Evolutionary conservation across 441 rosid species (phyloP), one percentile per base, ranked within the genome.

Genomic region (Populus hybrid): DNA sequence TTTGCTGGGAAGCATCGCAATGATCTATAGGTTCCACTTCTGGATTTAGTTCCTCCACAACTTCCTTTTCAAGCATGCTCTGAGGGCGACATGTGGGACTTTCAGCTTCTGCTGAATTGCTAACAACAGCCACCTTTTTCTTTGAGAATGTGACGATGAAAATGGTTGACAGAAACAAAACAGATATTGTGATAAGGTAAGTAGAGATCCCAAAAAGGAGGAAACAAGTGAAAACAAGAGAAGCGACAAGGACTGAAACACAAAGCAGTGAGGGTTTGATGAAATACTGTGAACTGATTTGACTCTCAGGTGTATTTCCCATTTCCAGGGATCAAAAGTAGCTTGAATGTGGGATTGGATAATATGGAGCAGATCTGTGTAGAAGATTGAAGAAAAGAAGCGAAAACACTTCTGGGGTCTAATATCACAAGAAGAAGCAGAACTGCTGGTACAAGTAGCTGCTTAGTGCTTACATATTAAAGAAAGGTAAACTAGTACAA

Each of bases 151-250:
- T 74, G 76, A 79, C n/a, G 3, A 82, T 30, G 71, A 78, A 81
- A 77, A 74, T 38, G 40, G 89, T 79, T 38, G 89, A 84, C 9
- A 83, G 77, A 69, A 82, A 35, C 87, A 87, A 42, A 77, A 84
- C 28, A 69, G 86, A 30, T 66, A 82, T 8, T 46, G 89, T 84
- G n/a, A 84, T 71, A 32, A 79, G 30, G 64, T 74, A 75, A 65
- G 70, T 36, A 82, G 71, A 83, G 75, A 78, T 42, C 16, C 84
- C 84, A 74, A 74, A 70, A 38, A 70, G 73, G 28, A 73, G 76
- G 64, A 80, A 81, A 77, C 76, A 64, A 80, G 80, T 72, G 21
- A 81, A 69, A 40, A 85, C 70, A 26, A 86, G 28, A 67, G 32
- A 78, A 77, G 86, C 77, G 72, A 81, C 75, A 23, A 81, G 26